These are phyloP conservation scores for Lolium perenne DNA, from an alignment of 176 grass and related monocot genomes.

Conservation along the genomic window DNA sequence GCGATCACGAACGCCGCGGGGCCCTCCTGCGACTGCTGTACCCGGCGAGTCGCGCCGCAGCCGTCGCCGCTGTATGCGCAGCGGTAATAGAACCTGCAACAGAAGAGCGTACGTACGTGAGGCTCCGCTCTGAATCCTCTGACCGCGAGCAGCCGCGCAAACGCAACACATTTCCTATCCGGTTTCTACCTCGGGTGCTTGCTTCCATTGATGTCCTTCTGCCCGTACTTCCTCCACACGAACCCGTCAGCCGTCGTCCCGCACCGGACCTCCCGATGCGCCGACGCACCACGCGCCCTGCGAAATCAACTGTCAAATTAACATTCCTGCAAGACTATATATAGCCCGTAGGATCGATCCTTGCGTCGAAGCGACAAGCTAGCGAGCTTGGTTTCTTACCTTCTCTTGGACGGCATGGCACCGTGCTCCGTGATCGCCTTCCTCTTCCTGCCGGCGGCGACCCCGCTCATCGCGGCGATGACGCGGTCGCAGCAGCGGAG, in stretches of 20 bases:
- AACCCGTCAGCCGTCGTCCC: slow-evolving; percentile 49
- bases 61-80: slow-evolving; percentile 59
- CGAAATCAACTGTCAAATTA: neutral
- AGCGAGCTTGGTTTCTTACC: neutral
- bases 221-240: slow-evolving; percentile 80
- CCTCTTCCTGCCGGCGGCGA: slow-evolving; percentile 28
- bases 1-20: slow-evolving; percentile 51
- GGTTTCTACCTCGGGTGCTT: slow-evolving; percentile 47
- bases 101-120: neutral
- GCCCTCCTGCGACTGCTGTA: slow-evolving; percentile 61
- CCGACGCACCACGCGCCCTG: slow-evolving; percentile 42
- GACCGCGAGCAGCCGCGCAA: too few species aligned
- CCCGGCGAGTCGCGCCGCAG: slow-evolving; percentile 61
- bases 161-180: too few species aligned
- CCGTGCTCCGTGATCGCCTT: neutral
- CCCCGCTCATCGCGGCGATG: slow-evolving; percentile 19
- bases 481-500: slow-evolving; percentile 53
- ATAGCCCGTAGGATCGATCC: neutral
- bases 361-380: neutral
- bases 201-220: slow-evolving; percentile 60
- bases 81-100: slow-evolving; percentile 60
- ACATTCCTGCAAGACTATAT: neutral
- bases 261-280: slow-evolving; percentile 5
- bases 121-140: too few species aligned
- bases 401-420: slow-evolving; percentile 1